phyloP scores from a whole-genome alignment of 208 protist species.

The Leishmania gerbilli region DNA sequence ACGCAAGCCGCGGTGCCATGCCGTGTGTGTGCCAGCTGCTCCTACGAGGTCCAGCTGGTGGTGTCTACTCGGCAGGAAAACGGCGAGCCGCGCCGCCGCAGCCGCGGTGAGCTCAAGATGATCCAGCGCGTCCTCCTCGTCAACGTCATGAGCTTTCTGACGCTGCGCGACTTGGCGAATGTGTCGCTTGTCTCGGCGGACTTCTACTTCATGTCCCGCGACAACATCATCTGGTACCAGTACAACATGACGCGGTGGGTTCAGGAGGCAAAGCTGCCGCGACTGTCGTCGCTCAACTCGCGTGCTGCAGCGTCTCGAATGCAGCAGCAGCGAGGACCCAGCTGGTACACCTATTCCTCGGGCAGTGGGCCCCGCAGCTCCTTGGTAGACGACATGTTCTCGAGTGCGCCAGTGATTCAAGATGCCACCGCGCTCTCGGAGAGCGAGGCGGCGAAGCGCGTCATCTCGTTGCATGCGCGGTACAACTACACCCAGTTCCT shows the following conservation, averaged over 20 bases:
- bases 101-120: constrained; percentile 87
- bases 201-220: constrained; percentile 86
- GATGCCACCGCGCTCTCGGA: constrained; percentile 53
- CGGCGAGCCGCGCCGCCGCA: constrained; percentile 66
- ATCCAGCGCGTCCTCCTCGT: constrained; percentile 75
- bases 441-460: constrained; percentile 70
- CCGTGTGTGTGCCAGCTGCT: constrained; percentile 66
- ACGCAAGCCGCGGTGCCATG: constrained; percentile 14
- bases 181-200: constrained; percentile 72
- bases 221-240: constrained; percentile 89
- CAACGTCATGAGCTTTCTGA: constrained; percentile 72
- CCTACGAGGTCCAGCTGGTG: constrained; percentile 87
- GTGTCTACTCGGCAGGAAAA: constrained; percentile 64
- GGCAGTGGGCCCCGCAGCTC: neutral
- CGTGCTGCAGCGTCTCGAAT: constrained; percentile 7
- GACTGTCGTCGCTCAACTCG: constrained; percentile 30
- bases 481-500: constrained; percentile 92
- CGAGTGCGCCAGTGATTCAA: constrained; percentile 30
- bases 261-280: constrained; percentile 46
- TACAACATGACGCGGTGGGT: constrained; percentile 79
- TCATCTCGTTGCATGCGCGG: constrained; percentile 83
- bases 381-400: constrained; percentile 14
- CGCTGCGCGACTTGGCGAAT: constrained; percentile 53
- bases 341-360: constrained; percentile 10
- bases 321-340: constrained; percentile 16